Evolutionary conservation across 2,329 filamentous ascomycete genomes (phyloP).

Genomic region (Fusarium sp.): DNA sequence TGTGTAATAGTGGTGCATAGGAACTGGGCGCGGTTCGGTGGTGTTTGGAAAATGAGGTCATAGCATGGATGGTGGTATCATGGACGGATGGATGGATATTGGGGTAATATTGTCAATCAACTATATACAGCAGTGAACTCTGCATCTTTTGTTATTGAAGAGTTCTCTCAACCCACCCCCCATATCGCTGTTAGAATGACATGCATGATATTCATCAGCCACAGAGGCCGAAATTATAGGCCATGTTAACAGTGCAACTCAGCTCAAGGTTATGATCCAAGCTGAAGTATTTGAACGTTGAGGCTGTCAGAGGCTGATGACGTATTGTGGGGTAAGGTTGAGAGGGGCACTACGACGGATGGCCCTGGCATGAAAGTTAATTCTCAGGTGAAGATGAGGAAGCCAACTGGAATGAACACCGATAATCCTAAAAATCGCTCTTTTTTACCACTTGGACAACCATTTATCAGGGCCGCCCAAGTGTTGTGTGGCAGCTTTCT

Average conservation of each 20-base stretch:
- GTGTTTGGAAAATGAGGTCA: constrained; percentile 30
- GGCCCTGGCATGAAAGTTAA: constrained; percentile 1
- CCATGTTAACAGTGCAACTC: constrained; percentile 4
- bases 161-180: not conserved
- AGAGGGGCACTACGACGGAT: constrained; percentile 16
- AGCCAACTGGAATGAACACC: not conserved
- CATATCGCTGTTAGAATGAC: not conserved
- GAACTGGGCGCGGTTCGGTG: constrained; percentile 13
- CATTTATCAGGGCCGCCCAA: not conserved
- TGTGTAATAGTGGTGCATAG: constrained; percentile 41
- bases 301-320: constrained; percentile 29
- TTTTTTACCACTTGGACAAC: not conserved
- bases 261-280: constrained; percentile 13
- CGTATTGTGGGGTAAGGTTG: constrained; percentile 38
- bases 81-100: constrained; percentile 3
- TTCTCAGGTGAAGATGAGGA: not conserved
- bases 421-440: not conserved
- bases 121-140: constrained; percentile 6
- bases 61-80: constrained; percentile 18
- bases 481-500: not conserved
- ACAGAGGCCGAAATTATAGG: not conserved
- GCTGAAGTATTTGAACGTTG: constrained; percentile 1
- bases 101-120: constrained; percentile 21
- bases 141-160: constrained; percentile 4
- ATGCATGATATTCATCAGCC: no score